phyloP scores from a whole-genome alignment of 2,329 filamentous ascomycete genomes.

The Rhytidhysteron rufulum region DNA sequence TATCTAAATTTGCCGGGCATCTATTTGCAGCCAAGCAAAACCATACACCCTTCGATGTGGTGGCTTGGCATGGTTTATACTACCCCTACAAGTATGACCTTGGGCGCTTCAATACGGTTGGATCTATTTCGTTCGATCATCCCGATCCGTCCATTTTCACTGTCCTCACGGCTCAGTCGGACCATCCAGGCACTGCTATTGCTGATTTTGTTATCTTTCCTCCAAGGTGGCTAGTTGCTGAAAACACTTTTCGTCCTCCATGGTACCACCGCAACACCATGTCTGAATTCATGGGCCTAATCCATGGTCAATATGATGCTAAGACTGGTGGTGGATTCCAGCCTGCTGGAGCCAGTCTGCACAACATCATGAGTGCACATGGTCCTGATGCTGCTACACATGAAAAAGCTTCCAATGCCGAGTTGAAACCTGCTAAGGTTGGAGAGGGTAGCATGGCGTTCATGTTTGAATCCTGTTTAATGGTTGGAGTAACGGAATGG shows the following conservation, averaged over 20 bases:
- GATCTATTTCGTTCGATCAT: conserved; percentile 59
- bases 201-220: conserved; percentile 73
- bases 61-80: conserved; percentile 70
- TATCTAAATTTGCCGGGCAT: conserved; percentile 60
- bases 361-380: conserved; percentile 73
- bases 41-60: conserved; percentile 67
- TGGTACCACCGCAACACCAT: conserved; percentile 70
- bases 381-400: conserved; percentile 60
- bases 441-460: conserved; percentile 64
- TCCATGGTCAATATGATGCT: conserved; percentile 60
- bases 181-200: conserved; percentile 52
- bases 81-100: conserved; percentile 58
- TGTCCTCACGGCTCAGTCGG: conserved; percentile 61
- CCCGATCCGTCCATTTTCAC: conserved; percentile 65
- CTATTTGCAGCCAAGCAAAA: conserved; percentile 59
- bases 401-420: conserved; percentile 54
- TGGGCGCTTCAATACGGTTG: conserved; percentile 56
- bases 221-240: conserved; percentile 65
- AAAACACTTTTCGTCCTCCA: conserved; percentile 67
- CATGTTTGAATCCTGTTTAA: conserved; percentile 64
- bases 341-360: conserved; percentile 60
- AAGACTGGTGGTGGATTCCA: conserved; percentile 57
- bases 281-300: conserved; percentile 67
- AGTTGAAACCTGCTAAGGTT: conserved; percentile 55
- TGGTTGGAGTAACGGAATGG: conserved; percentile 71